Evolutionary conservation across 2,329 filamentous ascomycete species (phyloP), one percentile per base, ranked within the genome.

Genomic region (Colletotrichum navitas): DNA sequence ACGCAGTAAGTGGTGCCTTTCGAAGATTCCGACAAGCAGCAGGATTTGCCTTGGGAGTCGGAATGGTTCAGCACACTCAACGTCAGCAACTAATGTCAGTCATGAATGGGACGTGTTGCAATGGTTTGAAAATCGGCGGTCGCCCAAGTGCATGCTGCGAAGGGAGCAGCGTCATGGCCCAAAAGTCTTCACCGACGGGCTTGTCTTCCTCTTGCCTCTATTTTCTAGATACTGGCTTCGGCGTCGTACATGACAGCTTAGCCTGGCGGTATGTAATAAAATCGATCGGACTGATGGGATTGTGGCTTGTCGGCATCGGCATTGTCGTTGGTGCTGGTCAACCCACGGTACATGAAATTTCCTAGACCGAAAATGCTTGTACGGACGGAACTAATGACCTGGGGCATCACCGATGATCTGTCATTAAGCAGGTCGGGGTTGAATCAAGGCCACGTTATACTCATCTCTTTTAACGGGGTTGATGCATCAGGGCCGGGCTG

Each of bases 351-450:
- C 49, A 45, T 21, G 36, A 16, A 41, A 11, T 32, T 2, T 21
- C 5, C 49, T 16, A 45, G 36, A 24, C 43, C 18, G 12, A 45
- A 43, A 49, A 18, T 43, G 14, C 18, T 18, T 5, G n/a, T 43
- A 39, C 26, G 21, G 18, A 54, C 18, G 34, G 36, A 54, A 24
- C 24, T 41, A 34, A 54, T 32, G 24, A 39, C 36, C 36, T 39
- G 36, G 18, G 51, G 26, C 62, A 32, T 64, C 36, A n/a, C 61
- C 61, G 49, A 63, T 54, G 36, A 54, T 36, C 24, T 63, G 36
- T 26, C 7, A 29, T 64, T 29, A 41, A 34, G 3, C 24, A 32
- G 47, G 29, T 55, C 11, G 24, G 24, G 41, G 12, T 39, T 41
- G 51, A 39, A 63, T 39, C 58, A 29, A 34, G 58, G 18, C 51